A percentile compares a stretch with the other conserved stretches of the same genome.
phyloP scores from a whole-genome alignment of 441 rosid genomes.

The Mallotus repandus region DNA sequence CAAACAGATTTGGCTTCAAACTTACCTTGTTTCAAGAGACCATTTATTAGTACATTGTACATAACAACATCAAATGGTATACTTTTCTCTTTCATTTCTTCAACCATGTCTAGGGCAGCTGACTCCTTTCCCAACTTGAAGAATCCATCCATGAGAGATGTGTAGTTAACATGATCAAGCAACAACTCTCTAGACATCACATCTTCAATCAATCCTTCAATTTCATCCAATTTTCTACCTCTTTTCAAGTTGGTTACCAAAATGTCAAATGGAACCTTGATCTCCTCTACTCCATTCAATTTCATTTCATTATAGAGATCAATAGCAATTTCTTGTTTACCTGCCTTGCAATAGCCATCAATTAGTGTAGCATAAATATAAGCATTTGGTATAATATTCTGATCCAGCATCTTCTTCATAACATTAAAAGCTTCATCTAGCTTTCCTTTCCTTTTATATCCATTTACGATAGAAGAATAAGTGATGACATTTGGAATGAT shows the following conservation, averaged over 20 bases:
- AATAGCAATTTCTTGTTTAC: constrained; percentile 52
- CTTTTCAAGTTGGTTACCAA: constrained; percentile 70
- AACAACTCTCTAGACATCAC: constrained; percentile 54
- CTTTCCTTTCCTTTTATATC: constrained; percentile 76
- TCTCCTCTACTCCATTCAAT: constrained; percentile 55
- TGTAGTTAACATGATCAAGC: constrained; percentile 78
- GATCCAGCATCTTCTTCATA: constrained; percentile 57
- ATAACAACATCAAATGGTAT: constrained; percentile 74
- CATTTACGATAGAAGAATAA: constrained; percentile 66
- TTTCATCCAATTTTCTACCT: constrained; percentile 54
- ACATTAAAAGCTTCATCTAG: constrained; percentile 54
- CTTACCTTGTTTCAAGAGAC: constrained; percentile 61
- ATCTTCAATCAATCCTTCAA: constrained; percentile 46
- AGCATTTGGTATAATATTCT: constrained; percentile 52
- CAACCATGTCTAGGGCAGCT: constrained; percentile 60
- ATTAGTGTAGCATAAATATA: constrained; percentile 60
- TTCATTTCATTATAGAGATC: constrained; percentile 69
- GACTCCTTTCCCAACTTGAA: constrained; percentile 74
- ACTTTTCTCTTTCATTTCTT: constrained; percentile 67
- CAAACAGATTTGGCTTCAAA: constrained; percentile 53
- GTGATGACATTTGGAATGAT: constrained; percentile 56
- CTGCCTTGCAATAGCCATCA: constrained; percentile 74
- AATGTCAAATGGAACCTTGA: constrained; percentile 59
- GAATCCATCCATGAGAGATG: constrained; percentile 89
- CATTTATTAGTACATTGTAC: constrained; percentile 75